Evolutionary conservation across 495 filamentous ascomycete genomes (phyloP).

Genomic region (Echria macrotheca): DNA sequence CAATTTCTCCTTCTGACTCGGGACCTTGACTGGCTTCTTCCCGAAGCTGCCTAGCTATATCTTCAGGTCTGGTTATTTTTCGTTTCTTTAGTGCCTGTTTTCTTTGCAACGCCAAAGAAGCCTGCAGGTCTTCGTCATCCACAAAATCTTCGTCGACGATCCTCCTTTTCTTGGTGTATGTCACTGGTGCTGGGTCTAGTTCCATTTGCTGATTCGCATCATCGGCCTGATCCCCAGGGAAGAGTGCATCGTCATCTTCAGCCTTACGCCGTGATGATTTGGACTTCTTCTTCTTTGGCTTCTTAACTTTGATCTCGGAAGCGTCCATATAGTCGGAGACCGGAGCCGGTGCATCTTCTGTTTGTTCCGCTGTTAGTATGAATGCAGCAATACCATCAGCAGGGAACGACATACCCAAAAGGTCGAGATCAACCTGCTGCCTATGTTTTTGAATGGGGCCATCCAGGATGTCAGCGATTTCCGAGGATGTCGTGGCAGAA

Average conservation of each 20-base stretch:
- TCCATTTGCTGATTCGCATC: conserved; percentile 64
- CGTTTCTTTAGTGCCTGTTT: conserved; percentile 82
- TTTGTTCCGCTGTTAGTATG: conserved; percentile 30
- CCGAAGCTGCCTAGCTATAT: conserved; percentile 74
- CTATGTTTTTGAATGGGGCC: conserved; percentile 55
- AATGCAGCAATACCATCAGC: not conserved
- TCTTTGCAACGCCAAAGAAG: conserved; percentile 73
- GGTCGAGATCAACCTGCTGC: conserved; percentile 66
- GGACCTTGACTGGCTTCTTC: conserved; percentile 60
- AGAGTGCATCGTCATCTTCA: conserved; percentile 68
- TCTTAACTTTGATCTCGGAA: conserved; percentile 81
- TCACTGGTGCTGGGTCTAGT: conserved; percentile 52
- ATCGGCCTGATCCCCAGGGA: conserved; percentile 38
- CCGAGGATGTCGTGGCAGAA: conserved; percentile 60
- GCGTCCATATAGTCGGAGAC: conserved; percentile 83
- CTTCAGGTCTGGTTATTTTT: conserved; percentile 74
- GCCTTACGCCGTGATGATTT: conserved; percentile 66
- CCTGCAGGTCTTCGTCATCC: conserved; percentile 91
- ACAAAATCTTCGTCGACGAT: conserved; percentile 66
- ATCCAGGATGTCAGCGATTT: conserved; percentile 55
- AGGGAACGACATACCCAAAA: conserved; percentile 40
- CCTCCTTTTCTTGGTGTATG: conserved; percentile 53
- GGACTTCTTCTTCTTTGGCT: conserved; percentile 88
- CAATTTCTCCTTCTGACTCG: conserved; percentile 46
- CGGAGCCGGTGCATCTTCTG: conserved; percentile 50